Base-by-base conservation (phyloP, 441 rosid species). In the Flueggea neowawraea region DNA sequence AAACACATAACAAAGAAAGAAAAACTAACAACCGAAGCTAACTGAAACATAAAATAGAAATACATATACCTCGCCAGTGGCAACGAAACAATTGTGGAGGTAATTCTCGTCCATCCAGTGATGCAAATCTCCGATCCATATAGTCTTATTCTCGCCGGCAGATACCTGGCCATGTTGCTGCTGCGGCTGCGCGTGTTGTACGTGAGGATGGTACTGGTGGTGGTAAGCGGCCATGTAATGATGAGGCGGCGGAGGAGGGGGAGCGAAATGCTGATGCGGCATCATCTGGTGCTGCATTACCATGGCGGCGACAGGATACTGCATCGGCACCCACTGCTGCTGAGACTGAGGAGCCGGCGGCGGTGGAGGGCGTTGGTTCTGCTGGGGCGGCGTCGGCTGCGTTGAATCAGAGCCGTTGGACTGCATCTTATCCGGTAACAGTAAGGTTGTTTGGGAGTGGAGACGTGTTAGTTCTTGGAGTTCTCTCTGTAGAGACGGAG, bases 51-150 rank as follows among this genome's bases (percentile, higher is more conserved):
- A 22, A 22, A 3, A 64, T 11, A 28, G 13, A 64, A 51, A 67
- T 31, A 12, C 17, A 3, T 31, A 45, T 31, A 93, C 97, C 98
- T 90, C 96, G 68, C 94, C 92, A 6, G 87, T 69, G 56, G 89
- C 78, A 71, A 73, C 84, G 62, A 93, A 93, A 66, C 86, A 85
- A 61, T 65, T 81, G 39, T 90, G 87, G 51, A 90, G 87, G 62
- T 93, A 90, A 63, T 36, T 84, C 78, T 93, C 98, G 44, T 93
- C 97, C 98, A 93, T 90, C 98, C 98, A 93, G 16, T 84, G 92
- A 73, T 84, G 87, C 80, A 93, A 85, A 79, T 93, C 98, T 39
- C 97, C 97, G 58, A 90, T 85, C 98, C 98, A 93, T 47, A 93
- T 55, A 2, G 96, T 81, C 65, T 80, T 85, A 69, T 90, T 93